Conservation (phyloP, 371 early-diverging fungal species). For the Mucor sp. region DNA sequence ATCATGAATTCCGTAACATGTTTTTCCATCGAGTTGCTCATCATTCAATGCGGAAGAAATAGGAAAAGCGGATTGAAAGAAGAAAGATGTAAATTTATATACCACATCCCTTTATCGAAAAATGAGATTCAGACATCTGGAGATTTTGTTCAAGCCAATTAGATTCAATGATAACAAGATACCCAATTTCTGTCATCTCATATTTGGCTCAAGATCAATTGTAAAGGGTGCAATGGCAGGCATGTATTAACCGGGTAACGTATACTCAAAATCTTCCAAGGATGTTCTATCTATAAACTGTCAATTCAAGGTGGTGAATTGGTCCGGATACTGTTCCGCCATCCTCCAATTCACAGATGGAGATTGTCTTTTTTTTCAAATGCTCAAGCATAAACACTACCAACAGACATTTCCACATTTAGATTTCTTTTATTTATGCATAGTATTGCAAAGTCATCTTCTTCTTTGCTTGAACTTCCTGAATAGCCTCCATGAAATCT, state of each 20-base stretch:
- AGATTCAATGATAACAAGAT: neutral
- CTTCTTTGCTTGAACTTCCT: slow-evolving; percentile 99
- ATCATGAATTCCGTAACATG: slow-evolving; percentile 14
- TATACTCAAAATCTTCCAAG: too few relatives aligned
- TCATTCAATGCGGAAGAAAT: slow-evolving; percentile 1
- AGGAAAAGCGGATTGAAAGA: neutral
- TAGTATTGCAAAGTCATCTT: slow-evolving; percentile 97
- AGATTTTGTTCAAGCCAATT: neutral
- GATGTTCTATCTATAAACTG: too few relatives aligned
- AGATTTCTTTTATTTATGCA: slow-evolving; percentile 59
- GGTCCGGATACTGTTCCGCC: too few relatives aligned
- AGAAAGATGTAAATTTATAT: neutral
- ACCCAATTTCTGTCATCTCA: neutral
- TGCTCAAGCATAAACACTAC: too few relatives aligned
- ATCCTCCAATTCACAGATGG: too few relatives aligned
- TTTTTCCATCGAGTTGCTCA: slow-evolving; percentile 5
- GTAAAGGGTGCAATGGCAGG: too few relatives aligned
- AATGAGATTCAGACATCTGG: neutral
- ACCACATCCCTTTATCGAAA: too few relatives aligned
- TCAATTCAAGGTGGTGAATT: too few relatives aligned
- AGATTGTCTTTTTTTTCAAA: too few relatives aligned
- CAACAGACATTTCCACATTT: neutral
- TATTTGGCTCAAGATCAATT: too few relatives aligned
- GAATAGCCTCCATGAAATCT: slow-evolving; percentile 99
- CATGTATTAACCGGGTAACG: too few relatives aligned